Evolutionary conservation across 2,329 filamentous ascomycete genomes (phyloP).

Genomic region (Trichophyton equinum): DNA sequence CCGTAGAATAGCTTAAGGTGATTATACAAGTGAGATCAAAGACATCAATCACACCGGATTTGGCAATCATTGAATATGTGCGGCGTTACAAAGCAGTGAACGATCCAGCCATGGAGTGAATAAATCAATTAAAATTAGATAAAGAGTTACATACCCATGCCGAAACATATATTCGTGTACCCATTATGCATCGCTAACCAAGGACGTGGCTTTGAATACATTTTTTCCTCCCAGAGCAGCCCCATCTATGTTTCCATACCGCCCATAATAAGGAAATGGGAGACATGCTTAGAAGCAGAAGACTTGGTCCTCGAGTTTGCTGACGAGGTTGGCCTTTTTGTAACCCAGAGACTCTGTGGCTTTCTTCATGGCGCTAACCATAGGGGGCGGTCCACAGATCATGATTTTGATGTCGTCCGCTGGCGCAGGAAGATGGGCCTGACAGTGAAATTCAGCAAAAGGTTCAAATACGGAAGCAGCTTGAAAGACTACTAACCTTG

Average conservation of each 20-base stretch:
- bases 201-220: background rate
- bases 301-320: slow-evolving; percentile 95
- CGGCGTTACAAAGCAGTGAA: background rate
- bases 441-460: background rate
- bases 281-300: slow-evolving; percentile 67
- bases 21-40: too few relatives aligned
- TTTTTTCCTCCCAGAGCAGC: background rate
- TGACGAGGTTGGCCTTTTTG: slow-evolving; percentile 83
- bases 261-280: background rate
- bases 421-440: slow-evolving; percentile 57
- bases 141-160: background rate
- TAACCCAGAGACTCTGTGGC: slow-evolving; percentile 77
- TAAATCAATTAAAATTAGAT: background rate
- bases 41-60: too few relatives aligned
- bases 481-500: slow-evolving; percentile 44
- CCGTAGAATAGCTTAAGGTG: too few relatives aligned
- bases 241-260: background rate
- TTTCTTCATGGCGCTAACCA: slow-evolving; percentile 97
- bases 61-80: background rate
- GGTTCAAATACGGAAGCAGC: background rate
- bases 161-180: background rate
- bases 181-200: background rate
- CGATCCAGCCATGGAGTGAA: background rate
- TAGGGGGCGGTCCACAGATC: slow-evolving; percentile 88
- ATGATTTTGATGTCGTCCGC: slow-evolving; percentile 84